Evolutionary conservation across 352 stramenopile genomes (phyloP), one percentile per base, ranked within the genome.

Genomic region (Phytophthora pistaciae): DNA sequence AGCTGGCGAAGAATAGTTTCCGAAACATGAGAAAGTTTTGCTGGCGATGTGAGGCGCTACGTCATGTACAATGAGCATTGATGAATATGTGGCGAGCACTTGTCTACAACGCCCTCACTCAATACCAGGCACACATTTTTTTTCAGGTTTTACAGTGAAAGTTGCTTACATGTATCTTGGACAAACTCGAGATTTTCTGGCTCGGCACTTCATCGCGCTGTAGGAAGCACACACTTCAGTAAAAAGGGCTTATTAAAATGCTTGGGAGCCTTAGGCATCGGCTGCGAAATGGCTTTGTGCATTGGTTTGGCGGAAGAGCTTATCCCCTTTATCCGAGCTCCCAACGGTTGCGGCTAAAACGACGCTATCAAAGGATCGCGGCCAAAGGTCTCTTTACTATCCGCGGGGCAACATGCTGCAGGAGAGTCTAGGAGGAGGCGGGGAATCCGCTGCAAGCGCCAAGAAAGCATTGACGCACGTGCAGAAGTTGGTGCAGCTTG

Each of bases 401-500:
- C n/a, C n/a, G 3, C 14, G 38, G 3, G 11, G 44, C 38, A 62
- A 20, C 18, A 80, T 77, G 74, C 78, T 91, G 69, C 85, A 93
- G 64, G 83, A 88, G 21, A 76, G 73, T 54, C 66, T 80, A 40
- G 70, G 56, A 44, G 55, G 75, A 27, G 81, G 82, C 21, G 74
- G 68, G 4, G 85, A 91, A 16, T 78, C 80, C 29, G 81, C 77
- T 49, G 70, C 80, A 42, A 80, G 49, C 20, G 73, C 77, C 9
- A 90, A 83, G 64, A 90, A 82, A 69, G 56, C 77, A 27, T 65
- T 92, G 9, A 74, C 77, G 29, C 90, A 91, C 33, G 84, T 75
- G 52, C 84, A 93, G 59, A 84, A 82, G 40, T 73, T 93, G 77
- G 60, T 92, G 54, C 82, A 90, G 56, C 54, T 92, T 3, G 83